Base-by-base conservation (phyloP, 495 filamentous ascomycete species). In the Aspergillus sclerotioniger region DNA sequence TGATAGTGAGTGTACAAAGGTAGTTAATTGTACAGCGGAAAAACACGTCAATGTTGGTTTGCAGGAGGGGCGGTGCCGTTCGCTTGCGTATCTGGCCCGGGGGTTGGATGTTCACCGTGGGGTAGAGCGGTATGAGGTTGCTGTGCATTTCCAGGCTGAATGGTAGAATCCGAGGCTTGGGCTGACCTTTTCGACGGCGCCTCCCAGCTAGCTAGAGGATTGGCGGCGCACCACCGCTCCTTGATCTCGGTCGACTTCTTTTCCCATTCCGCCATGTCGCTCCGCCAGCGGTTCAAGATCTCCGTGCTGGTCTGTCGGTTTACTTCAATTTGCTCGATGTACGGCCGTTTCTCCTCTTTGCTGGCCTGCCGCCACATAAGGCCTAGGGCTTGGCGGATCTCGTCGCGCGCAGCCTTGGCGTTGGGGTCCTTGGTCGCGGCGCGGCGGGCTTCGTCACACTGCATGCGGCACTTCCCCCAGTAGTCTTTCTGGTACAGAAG, bases 311-410 rank as follows among this genome's bases (percentile, higher is more conserved):
- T 73, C 50, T 80, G 76, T 58, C 89, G 90, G 58, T 89, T 84
- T 16, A 76, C 80, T 58, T 87, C 82, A 5, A 87, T 86, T 65
- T 84, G 79, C 37, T 90, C 86, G 54, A 90, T 74, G 62, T 90
- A 97, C 25, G 90, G 92, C 66, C 80, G 76, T 67, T 87, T 88
- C 58, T 81, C 79, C 33, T 87, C 89, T 8, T 81, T 80, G 4
- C 76, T 63, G 0, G 89, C 87, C 54, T 89, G 86, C 59, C 88
- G 86, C 94, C 94, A 98, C 89, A 91, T 92, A 63, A 86, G 84
- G 16, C 91, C 90, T 17, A 93, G 79, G 57, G 89, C 89, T 8
- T 84, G 80, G 33, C 94, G 87, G 51, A 98, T 86, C 60, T 94
- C 90, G 61, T 93, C 81, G 45, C 83, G 81, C 1, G 77, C 74